These are phyloP conservation scores for Volvariella volvacea DNA, from an alignment of 1,284 basidiomycete species.

Conservation along the genomic window DNA sequence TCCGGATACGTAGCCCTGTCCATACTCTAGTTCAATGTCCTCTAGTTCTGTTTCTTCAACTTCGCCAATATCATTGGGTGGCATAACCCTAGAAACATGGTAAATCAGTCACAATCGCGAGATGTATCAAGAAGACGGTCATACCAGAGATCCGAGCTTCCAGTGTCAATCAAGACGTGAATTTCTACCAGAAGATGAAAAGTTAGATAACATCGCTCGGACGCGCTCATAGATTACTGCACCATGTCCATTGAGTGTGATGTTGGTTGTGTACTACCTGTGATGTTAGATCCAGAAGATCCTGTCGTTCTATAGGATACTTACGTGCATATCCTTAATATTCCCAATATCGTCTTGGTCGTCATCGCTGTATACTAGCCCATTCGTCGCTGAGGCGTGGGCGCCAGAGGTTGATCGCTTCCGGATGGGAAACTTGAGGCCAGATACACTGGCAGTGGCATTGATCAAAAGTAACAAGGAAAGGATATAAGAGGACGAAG, in stretches of 20 bases:
- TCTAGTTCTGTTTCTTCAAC: conserved; percentile 22
- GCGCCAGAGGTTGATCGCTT: not conserved
- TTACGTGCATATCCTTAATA: conserved; percentile 12
- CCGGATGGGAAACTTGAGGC: not conserved
- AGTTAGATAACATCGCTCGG: not conserved
- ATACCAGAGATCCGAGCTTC: conserved; percentile 25
- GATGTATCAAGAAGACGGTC: not conserved
- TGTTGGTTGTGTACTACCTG: conserved; percentile 20
- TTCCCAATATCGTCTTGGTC: conserved; percentile 7
- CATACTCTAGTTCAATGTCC: conserved; percentile 17
- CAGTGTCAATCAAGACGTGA: conserved; percentile 23
- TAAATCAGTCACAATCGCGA: not conserved
- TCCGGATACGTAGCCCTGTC: conserved; percentile 21
- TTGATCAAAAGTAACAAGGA: not conserved
- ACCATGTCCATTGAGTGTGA: conserved; percentile 20
- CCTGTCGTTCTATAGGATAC: conserved; percentile 1
- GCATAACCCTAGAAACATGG: conserved; percentile 18
- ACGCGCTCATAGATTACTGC: conserved; percentile 1
- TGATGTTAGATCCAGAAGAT: not conserved
- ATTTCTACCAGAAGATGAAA: conserved; percentile 11
- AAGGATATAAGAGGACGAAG: not conserved
- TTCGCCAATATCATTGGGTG: conserved; percentile 18
- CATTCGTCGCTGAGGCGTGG: not conserved
- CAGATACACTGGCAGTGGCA: not conserved
- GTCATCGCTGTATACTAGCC: not conserved